These are phyloP conservation scores for Scheffersomyces quercinus DNA, from an alignment of 1,139 yeast species.

Conservation along the genomic window DNA sequence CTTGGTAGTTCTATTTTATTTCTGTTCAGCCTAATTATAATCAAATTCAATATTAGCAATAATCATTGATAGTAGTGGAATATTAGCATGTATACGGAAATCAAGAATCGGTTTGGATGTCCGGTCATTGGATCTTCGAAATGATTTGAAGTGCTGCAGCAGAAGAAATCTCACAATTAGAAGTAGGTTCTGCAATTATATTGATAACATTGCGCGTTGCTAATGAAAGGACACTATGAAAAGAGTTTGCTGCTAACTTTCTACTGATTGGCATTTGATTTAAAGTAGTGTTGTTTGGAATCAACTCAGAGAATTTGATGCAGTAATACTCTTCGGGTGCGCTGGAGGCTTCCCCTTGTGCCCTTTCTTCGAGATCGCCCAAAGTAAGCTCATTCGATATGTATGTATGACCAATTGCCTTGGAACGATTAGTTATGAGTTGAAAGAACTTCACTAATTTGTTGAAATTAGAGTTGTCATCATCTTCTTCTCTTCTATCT, in stretches of 20 bases:
- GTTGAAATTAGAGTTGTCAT: background rate
- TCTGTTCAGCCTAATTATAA: no score
- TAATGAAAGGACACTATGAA: slow-evolving; percentile 39
- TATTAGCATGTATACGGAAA: no score
- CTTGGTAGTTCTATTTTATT: no score
- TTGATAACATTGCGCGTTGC: slow-evolving; percentile 18
- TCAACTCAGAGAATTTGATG: slow-evolving; percentile 16
- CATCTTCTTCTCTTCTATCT: background rate
- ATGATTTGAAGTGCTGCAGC: no score
- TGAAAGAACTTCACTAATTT: background rate
- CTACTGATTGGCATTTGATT: slow-evolving; percentile 17
- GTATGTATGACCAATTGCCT: background rate
- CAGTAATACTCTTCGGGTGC: slow-evolving; percentile 6
- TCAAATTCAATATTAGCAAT: no score
- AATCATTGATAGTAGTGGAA: no score
- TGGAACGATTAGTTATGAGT: background rate
- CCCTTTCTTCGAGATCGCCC: background rate
- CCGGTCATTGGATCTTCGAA: no score
- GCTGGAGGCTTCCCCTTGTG: background rate
- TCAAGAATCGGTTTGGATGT: no score
- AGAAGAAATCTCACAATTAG: no score
- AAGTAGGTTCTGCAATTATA: no score
- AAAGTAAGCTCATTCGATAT: no score
- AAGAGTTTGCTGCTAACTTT: slow-evolving; percentile 38
- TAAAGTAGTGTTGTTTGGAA: slow-evolving; percentile 14